phyloP scores from a whole-genome alignment of 495 filamentous ascomycete species.

The Aspergillus mulundensis region DNA sequence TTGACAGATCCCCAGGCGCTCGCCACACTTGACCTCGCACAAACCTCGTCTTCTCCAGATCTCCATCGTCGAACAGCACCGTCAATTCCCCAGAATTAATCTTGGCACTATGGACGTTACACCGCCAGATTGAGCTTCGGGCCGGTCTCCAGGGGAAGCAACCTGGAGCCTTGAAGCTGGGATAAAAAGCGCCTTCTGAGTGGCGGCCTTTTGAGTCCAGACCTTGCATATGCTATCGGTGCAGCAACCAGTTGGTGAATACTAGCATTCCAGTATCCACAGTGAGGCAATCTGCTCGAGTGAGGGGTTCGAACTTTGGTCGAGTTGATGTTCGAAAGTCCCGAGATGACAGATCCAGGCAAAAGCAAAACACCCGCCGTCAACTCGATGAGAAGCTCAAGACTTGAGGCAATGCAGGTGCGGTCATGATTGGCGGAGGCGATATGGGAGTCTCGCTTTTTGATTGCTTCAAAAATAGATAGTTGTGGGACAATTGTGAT shows the following conservation, averaged over 20 bases:
- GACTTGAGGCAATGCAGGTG: background rate
- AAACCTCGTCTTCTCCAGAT: constrained; percentile 1
- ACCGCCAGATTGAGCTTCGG: constrained; percentile 14
- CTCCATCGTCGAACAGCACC: background rate
- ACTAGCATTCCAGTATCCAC: background rate
- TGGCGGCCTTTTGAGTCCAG: constrained; percentile 3
- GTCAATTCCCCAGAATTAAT: background rate
- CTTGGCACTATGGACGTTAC: constrained; percentile 8
- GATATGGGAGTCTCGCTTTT: constrained; percentile 7
- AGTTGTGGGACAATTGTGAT: constrained; percentile 11
- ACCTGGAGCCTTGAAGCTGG: constrained; percentile 2
- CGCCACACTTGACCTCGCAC: background rate
- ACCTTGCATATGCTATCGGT: constrained; percentile 8
- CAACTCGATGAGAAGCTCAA: background rate
- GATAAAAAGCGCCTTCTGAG: background rate
- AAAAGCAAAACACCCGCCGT: background rate
- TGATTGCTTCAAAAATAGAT: constrained; percentile 11
- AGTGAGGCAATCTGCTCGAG: constrained; percentile 3
- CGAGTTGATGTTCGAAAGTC: background rate
- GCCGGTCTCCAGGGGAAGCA: background rate
- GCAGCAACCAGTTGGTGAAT: background rate
- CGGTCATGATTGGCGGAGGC: constrained; percentile 2
- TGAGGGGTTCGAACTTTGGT: background rate
- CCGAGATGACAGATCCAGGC: background rate
- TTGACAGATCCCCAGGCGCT: constrained; percentile 2